Conservation (phyloP, 306 rosid species). For the Senna siamea region DNA sequence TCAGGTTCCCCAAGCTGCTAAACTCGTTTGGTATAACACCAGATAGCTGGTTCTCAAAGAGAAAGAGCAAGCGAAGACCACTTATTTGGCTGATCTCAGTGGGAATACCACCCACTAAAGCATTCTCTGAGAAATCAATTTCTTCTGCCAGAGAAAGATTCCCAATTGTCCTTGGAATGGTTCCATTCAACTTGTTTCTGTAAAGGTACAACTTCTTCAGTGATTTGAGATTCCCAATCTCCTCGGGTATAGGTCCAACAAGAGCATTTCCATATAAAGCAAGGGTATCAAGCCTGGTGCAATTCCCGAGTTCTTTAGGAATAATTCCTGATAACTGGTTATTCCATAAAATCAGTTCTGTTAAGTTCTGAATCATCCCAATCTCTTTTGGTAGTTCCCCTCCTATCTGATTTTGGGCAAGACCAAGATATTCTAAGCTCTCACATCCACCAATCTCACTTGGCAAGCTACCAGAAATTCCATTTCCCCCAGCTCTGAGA, state of each 20-base stretch:
- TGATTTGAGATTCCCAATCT: constrained; percentile 74
- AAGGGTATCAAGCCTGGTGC: constrained; percentile 67
- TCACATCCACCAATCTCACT: constrained; percentile 70
- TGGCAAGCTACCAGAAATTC: constrained; percentile 82
- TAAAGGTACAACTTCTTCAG: constrained; percentile 74
- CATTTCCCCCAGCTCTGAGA: constrained; percentile 86
- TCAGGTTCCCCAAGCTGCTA: constrained; percentile 62
- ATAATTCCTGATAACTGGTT: constrained; percentile 76
- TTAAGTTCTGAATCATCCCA: constrained; percentile 74
- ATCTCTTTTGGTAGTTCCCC: constrained; percentile 82
- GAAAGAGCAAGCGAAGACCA: constrained; percentile 69
- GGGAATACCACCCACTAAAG: constrained; percentile 73
- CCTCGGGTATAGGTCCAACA: constrained; percentile 69
- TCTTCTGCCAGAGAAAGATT: constrained; percentile 69
- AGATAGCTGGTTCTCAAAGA: constrained; percentile 82
- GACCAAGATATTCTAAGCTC: constrained; percentile 77
- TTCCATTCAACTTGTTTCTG: constrained; percentile 83
- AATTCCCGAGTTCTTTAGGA: constrained; percentile 85
- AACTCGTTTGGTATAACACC: constrained; percentile 85
- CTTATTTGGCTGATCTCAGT: constrained; percentile 71
- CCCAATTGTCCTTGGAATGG: constrained; percentile 89
- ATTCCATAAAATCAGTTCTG: constrained; percentile 65
- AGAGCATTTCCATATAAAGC: constrained; percentile 81
- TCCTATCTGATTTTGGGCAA: constrained; percentile 77
- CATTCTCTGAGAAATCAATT: constrained; percentile 90